A percentile compares a stretch with the other conserved stretches of the same genome.
Conservation (phyloP, 768 basidiomycete species). For the Multifurca ochricompacta region DNA sequence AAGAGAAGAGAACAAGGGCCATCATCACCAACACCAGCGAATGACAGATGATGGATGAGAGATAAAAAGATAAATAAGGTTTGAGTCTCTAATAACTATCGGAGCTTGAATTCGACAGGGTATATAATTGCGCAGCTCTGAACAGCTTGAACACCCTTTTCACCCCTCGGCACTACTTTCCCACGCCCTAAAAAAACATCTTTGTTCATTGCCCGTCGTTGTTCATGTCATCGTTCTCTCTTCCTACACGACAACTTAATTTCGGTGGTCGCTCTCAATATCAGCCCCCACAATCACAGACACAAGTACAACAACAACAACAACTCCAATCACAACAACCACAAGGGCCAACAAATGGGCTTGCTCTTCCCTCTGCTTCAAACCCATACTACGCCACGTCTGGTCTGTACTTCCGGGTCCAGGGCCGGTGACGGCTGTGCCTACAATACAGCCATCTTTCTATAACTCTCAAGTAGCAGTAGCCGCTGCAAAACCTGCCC, state of each 20-base stretch:
- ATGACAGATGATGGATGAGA: constrained; percentile 13
- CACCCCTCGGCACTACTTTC: constrained; percentile 18
- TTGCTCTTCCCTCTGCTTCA: constrained; percentile 43
- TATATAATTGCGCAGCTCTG: constrained; percentile 13
- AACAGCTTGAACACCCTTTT: not conserved
- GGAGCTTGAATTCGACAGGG: constrained; percentile 15
- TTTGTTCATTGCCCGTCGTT: constrained; percentile 1
- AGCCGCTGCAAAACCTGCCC: constrained; percentile 26
- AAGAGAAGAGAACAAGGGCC: not conserved
- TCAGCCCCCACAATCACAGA: constrained; percentile 30
- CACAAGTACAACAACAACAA: constrained; percentile 40
- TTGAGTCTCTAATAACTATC: constrained; percentile 2
- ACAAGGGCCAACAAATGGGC: constrained; percentile 39
- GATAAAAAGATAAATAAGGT: constrained; percentile 22
- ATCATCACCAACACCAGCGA: not conserved
- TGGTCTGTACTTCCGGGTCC: constrained; percentile 44
- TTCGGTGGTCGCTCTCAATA: constrained; percentile 61
- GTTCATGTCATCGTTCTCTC: constrained; percentile 47
- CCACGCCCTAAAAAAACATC: constrained; percentile 20
- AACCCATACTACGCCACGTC: constrained; percentile 38
- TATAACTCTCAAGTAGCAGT: constrained; percentile 22
- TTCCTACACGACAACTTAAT: constrained; percentile 72
- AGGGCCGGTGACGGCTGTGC: constrained; percentile 40
- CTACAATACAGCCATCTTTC: constrained; percentile 35
- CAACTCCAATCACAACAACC: constrained; percentile 32